Evolutionary conservation across 2,329 filamentous ascomycete genomes (phyloP).

Genomic region (Xylaria hypoxylon): DNA sequence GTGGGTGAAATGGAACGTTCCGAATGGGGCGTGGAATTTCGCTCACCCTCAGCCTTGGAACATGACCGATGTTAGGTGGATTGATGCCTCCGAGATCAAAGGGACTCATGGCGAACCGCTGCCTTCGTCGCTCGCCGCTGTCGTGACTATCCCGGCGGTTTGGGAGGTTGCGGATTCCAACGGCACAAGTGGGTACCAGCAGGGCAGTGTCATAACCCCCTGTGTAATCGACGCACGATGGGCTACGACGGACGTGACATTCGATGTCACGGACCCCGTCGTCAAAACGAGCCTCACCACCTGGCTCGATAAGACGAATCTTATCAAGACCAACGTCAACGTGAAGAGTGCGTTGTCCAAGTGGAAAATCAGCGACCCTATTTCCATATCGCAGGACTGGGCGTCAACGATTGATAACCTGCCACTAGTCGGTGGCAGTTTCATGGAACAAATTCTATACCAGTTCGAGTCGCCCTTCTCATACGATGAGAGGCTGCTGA

Average conservation of each 20-base stretch:
- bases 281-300: slow-evolving; percentile 23
- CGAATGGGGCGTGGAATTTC: slow-evolving; percentile 20
- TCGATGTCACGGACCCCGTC: slow-evolving; percentile 2
- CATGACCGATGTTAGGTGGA: slow-evolving; percentile 18
- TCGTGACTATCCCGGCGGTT: slow-evolving; percentile 18
- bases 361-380: slow-evolving; percentile 17
- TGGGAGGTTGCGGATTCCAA: not conserved
- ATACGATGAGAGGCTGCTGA: not conserved
- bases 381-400: slow-evolving; percentile 23
- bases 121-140: slow-evolving; percentile 19
- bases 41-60: slow-evolving; percentile 2
- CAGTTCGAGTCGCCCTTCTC: not conserved
- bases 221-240: slow-evolving; percentile 35
- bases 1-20: slow-evolving; percentile 17
- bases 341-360: not conserved
- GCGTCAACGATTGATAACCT: not conserved
- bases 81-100: slow-evolving; percentile 16
- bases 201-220: slow-evolving; percentile 10
- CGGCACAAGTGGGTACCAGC: not conserved
- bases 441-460: slow-evolving; percentile 12
- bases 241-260: slow-evolving; percentile 27
- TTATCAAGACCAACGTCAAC: not conserved
- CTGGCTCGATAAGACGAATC: slow-evolving; percentile 17
- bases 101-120: slow-evolving; percentile 8
- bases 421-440: no score